Evolutionary conservation across 148 eudicot species (phyloP), one percentile per base, ranked within the genome.

Genomic region (Chenopodium formosanum): DNA sequence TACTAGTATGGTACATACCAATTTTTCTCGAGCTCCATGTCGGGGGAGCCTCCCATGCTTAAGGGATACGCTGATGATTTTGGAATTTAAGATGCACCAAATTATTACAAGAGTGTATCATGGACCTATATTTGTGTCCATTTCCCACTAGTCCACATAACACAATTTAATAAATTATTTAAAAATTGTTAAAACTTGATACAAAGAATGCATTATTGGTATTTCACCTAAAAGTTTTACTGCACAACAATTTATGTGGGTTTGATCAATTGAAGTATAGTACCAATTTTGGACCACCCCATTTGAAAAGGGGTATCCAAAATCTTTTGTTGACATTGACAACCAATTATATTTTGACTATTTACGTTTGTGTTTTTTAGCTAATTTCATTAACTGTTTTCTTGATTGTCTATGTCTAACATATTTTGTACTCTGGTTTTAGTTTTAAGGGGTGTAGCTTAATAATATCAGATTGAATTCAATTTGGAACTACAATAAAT

Each of bases 211-310:
- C 50, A 80, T 80, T 63, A 73, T 74, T 74, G 78, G 65, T 64
- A 66, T 65, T 81, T 48, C 74, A 81, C 83, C 83, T 81, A 81
- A 81, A 81, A 74, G 74, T 73, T 81, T 64, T 48, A 32, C 27
- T 78, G 29, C 47, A 64, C 29, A 40, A 1, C 31, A 62, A 7
- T 50, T 50, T 74, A 62, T 23, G 69, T 60, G 77, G 52, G 58
- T 52, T 5, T 2, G 10, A 56, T 13, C 20, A 7, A 29, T 16
- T 40, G 68, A 4, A n/a, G 0, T 37, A 64, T 37, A 64, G 19
- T 44, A 40, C 25, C 17, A 60, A 64, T 63, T 64, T 60, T 77
- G 27, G 58, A 29, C 44, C 64, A 66, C 29, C 52, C 53, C 69
- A 19, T 62, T 77, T 63, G 17, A 34, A 77, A 37, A 22, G 31